phyloP scores from a whole-genome alignment of 768 basidiomycete species.

The Podaxis mareebaensis region DNA sequence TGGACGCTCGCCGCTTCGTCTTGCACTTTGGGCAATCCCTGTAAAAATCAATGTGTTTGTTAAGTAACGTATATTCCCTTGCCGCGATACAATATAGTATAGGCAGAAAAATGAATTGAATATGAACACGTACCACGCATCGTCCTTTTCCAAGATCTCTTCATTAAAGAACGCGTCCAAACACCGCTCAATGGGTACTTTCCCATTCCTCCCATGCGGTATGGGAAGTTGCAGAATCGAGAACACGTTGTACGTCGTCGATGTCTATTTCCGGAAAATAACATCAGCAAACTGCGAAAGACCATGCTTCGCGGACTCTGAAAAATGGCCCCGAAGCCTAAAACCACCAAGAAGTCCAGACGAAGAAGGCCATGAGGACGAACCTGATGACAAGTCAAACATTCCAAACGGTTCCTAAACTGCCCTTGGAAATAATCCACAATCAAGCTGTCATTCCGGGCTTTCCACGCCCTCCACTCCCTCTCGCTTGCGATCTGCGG shows the following conservation, averaged over 20 bases:
- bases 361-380: conserved; percentile 19
- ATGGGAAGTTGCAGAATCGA: conserved; percentile 94
- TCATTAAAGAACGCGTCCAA: conserved; percentile 88
- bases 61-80: not conserved
- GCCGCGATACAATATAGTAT: not conserved
- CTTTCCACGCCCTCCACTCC: conserved; percentile 90
- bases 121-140: conserved; percentile 75
- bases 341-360: not conserved
- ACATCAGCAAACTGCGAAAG: not conserved
- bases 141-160: conserved; percentile 88
- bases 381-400: conserved; percentile 88
- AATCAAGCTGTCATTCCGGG: conserved; percentile 89
- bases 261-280: conserved; percentile 59
- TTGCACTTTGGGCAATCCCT: conserved; percentile 98
- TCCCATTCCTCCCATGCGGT: conserved; percentile 60
- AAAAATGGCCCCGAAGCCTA: conserved; percentile 4
- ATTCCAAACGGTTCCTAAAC: conserved; percentile 87
- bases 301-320: conserved; percentile 1
- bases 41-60: not conserved
- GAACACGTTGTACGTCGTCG: conserved; percentile 95
- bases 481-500: conserved; percentile 87
- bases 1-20: conserved; percentile 79
- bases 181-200: conserved; percentile 75
- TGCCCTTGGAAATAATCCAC: conserved; percentile 99
- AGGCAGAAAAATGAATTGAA: not conserved